These are phyloP conservation scores for Quercus ilex DNA, from an alignment of 306 rosid species.

Conservation along the genomic window DNA sequence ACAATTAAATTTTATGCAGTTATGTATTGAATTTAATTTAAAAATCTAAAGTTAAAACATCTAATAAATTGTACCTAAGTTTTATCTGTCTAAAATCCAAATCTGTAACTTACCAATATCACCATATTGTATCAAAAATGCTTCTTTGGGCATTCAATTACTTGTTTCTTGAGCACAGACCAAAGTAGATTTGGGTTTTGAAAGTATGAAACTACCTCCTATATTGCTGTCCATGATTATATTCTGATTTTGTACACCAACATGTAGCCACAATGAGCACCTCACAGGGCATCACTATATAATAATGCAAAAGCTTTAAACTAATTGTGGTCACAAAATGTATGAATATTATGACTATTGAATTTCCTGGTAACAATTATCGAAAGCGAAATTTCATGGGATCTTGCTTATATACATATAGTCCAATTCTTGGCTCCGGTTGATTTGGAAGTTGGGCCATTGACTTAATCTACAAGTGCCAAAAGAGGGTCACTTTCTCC, in stretches of 20 bases:
- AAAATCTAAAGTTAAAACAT: too few species aligned
- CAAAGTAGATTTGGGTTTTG: not conserved
- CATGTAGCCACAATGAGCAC: not conserved
- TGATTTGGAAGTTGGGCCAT: not conserved
- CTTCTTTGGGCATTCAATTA: not conserved
- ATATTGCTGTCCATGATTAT: constrained; percentile 3
- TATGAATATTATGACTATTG: not conserved
- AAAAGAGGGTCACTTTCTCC: constrained; percentile 4
- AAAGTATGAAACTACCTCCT: not conserved
- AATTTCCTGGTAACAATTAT: not conserved
- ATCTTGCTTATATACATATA: not conserved
- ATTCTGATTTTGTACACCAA: not conserved
- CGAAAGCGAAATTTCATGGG: constrained; percentile 5
- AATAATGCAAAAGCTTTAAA: not conserved
- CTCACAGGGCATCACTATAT: not conserved
- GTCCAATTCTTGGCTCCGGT: not conserved
- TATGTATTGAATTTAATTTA: too few species aligned
- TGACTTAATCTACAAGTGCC: constrained; percentile 5
- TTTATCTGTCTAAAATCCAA: not conserved
- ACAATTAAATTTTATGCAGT: too few species aligned
- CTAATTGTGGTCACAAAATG: not conserved
- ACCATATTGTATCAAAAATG: too few species aligned
- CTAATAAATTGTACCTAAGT: too few species aligned
- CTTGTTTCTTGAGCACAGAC: not conserved
- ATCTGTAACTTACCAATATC: not conserved